Evolutionary conservation across 2,329 filamentous ascomycete genomes (phyloP).

Genomic region (Trematosphaeria pertusa): DNA sequence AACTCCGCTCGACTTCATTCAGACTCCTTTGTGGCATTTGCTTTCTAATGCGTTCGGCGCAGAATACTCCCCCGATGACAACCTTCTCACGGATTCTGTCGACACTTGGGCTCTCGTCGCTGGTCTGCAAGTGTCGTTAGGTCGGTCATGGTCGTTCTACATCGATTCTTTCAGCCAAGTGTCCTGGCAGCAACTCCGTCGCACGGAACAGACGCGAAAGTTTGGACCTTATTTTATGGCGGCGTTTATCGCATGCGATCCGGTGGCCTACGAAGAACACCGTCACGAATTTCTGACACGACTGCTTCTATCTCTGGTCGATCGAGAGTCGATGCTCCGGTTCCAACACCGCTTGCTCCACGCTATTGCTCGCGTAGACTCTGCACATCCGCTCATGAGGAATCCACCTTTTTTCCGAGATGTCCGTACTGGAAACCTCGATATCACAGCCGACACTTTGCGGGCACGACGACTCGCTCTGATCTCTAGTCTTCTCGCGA

Average conservation of each 20-base stretch:
- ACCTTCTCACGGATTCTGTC: constrained; percentile 58
- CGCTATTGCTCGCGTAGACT: constrained; percentile 59
- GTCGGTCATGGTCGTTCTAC: constrained; percentile 63
- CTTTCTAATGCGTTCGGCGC: constrained; percentile 69
- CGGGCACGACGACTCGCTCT: constrained; percentile 61
- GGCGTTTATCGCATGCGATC: constrained; percentile 48
- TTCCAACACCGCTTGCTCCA: constrained; percentile 65
- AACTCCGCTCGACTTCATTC: constrained; percentile 49
- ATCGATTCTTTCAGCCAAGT: constrained; percentile 61
- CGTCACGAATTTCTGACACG: constrained; percentile 57
- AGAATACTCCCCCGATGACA: constrained; percentile 61
- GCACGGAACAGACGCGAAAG: constrained; percentile 55
- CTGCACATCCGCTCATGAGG: constrained; percentile 56
- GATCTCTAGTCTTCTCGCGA: constrained; percentile 63
- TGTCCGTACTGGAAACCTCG: constrained; percentile 46
- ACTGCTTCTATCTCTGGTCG: constrained; percentile 64
- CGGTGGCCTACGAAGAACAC: constrained; percentile 53
- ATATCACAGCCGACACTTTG: constrained; percentile 61
- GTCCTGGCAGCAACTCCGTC: constrained; percentile 57
- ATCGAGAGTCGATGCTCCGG: constrained; percentile 66
- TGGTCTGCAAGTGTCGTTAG: constrained; percentile 52
- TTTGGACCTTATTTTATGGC: constrained; percentile 55
- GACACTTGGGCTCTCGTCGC: constrained; percentile 64
- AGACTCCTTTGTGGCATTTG: constrained; percentile 59
- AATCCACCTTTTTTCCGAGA: constrained; percentile 65